phyloP scores from a whole-genome alignment of 306 rosid species.

The Lathyrus tuberosus region DNA sequence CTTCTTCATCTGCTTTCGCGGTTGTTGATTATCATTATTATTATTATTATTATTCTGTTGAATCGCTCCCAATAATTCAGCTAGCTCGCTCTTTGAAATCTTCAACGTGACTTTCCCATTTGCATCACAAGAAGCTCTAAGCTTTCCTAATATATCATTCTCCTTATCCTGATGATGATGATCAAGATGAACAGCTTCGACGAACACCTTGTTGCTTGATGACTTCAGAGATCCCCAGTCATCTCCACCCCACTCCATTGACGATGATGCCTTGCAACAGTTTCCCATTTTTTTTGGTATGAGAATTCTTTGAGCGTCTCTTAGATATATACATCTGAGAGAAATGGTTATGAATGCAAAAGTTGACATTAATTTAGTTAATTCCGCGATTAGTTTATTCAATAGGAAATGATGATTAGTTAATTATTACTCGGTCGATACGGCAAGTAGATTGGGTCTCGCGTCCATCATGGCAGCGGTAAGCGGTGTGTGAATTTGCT shows the following conservation, averaged over 20 bases:
- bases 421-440: too few species aligned
- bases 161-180: conserved; percentile 7
- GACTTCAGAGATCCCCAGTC: conserved; percentile 46
- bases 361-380: too few species aligned
- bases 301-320: too few species aligned
- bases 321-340: too few species aligned
- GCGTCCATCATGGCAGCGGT: too few species aligned
- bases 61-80: conserved; percentile 40
- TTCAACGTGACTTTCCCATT: conserved; percentile 55
- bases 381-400: too few species aligned
- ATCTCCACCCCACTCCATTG: conserved; percentile 52
- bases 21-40: not conserved
- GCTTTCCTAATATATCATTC: conserved; percentile 23
- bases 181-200: not conserved
- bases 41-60: not conserved
- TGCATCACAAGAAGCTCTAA: conserved; percentile 14
- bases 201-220: conserved; percentile 16
- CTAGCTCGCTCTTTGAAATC: conserved; percentile 63
- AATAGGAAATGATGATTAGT: too few species aligned
- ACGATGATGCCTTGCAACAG: conserved; percentile 32
- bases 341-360: too few species aligned
- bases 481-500: too few species aligned
- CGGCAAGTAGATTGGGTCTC: too few species aligned
- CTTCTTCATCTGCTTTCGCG: conserved; percentile 10
- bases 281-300: conserved; percentile 55